Evolutionary conservation across 129 eudicot genomes (phyloP), one percentile per base, ranked within the genome.

Genomic region (Flaveria linearis): DNA sequence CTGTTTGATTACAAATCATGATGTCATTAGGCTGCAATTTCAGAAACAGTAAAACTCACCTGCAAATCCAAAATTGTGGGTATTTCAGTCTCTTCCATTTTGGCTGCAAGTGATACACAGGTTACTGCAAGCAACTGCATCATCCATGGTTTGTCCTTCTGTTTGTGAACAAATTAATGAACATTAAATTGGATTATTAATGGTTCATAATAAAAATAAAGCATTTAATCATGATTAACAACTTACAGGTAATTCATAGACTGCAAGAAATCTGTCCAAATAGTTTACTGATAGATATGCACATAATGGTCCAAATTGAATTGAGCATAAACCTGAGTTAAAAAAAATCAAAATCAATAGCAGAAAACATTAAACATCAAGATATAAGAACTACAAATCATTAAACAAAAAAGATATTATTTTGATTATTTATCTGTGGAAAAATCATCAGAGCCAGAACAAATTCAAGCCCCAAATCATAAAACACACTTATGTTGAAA

Each of bases 81-180:
- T 9, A 85, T 88, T 51, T 75, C 83, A 56, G 91, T 87, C 82
- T 89, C 96, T 72, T 89, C 92, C 86, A 89, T 79, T 82, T 89
- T 87, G 47, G 92, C 84, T 25, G 84, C 96, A 66, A 87, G 78
- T 11, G 89, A 85, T 76, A 87, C 58, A 74, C 96, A 89, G 20
- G 92, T 82, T 23, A 89, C 91, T 65, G 85, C 92, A 41, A 89
- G 80, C 85, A 89, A 79, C 28, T 89, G 96, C 85, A 89, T 87
- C 90, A 85, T 89, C 92, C 96, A 89, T 68, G 79, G 80, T 72
- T 85, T 87, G 80, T 77, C 85, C 71, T 81, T 82, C 91, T 87
- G 57, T 51, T 69, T 23, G 70, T 63, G 36, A 73, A 26, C 61
- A 58, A 64, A 9, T 73, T 23, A 23, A 41, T 77, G 20, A 15